Percentiles rank a stretch among this genome's conserved stretches.
Conservation (phyloP, 768 basidiomycete species). For the Pulveroboletus sp. region DNA sequence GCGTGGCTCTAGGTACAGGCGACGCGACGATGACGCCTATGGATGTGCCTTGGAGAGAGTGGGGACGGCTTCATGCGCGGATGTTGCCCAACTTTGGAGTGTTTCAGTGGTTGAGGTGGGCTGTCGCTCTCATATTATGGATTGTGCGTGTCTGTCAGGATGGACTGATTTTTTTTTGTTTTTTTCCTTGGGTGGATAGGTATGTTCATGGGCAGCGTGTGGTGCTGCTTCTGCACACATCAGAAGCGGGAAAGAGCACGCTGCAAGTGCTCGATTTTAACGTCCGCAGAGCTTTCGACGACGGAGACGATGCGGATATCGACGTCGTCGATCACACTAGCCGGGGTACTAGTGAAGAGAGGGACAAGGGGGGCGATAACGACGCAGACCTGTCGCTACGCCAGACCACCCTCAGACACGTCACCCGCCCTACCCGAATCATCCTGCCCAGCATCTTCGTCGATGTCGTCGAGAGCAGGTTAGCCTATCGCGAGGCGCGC, state of each 20-base stretch:
- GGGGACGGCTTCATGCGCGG: conserved; percentile 36
- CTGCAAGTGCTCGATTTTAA: conserved; percentile 33
- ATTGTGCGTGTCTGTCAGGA: not conserved
- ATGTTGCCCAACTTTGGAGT: conserved; percentile 23
- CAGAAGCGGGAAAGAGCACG: conserved; percentile 5
- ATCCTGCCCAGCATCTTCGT: conserved; percentile 19
- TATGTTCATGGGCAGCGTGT: conserved; percentile 42
- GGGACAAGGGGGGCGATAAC: not conserved
- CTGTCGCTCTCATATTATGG: not conserved
- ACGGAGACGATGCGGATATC: not conserved
- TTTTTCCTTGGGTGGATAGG: conserved; percentile 12
- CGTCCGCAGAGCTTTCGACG: conserved; percentile 1
- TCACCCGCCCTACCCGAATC: not conserved
- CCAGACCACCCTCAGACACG: not conserved
- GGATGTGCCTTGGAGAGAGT: conserved; percentile 33
- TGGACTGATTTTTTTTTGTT: not conserved
- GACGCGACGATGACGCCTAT: not conserved
- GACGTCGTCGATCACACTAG: not conserved
- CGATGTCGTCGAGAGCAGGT: conserved; percentile 20
- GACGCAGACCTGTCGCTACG: not conserved
- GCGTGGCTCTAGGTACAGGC: not conserved
- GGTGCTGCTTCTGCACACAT: conserved; percentile 21
- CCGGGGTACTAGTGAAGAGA: not conserved
- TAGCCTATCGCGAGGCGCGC: conserved; percentile 31
- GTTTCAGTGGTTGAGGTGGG: conserved; percentile 41